These are phyloP conservation scores for Omphalotus guepiniiformis DNA, from an alignment of 768 basidiomycete genomes.

Conservation along the genomic window DNA sequence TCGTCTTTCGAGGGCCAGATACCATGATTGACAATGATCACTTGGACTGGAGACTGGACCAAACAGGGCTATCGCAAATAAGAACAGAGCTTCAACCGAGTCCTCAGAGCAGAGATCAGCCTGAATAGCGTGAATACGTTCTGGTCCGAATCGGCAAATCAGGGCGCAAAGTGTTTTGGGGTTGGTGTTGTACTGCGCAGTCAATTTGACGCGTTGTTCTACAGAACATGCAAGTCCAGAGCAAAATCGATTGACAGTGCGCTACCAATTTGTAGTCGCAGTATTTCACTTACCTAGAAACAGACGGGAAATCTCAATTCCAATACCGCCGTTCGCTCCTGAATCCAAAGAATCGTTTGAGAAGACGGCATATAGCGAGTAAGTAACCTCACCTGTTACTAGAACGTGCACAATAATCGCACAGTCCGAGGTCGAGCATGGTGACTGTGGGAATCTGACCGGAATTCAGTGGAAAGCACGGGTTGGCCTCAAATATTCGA, in stretches of 20 bases:
- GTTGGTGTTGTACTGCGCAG: slow-evolving; percentile 67
- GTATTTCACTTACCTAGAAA: slow-evolving; percentile 51
- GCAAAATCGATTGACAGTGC: no score
- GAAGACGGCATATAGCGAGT: background rate
- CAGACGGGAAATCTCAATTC: slow-evolving; percentile 51
- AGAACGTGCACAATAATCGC: slow-evolving; percentile 63
- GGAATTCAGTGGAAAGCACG: no score
- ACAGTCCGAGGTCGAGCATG: slow-evolving; percentile 45
- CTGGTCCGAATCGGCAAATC: slow-evolving; percentile 27
- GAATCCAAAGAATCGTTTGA: slow-evolving; percentile 8
- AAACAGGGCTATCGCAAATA: slow-evolving; percentile 31
- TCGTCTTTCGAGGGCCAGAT: slow-evolving; percentile 42
- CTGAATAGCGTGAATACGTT: slow-evolving; percentile 34
- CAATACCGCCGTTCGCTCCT: slow-evolving; percentile 78
- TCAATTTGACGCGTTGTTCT: slow-evolving; percentile 71
- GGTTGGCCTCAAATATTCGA: no score
- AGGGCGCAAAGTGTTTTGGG: slow-evolving; percentile 37
- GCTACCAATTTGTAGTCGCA: background rate
- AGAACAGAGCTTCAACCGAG: slow-evolving; percentile 49
- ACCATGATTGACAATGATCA: slow-evolving; percentile 61
- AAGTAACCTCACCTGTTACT: slow-evolving; percentile 73
- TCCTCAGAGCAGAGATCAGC: slow-evolving; percentile 58
- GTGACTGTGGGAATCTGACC: no score
- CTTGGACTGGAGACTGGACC: slow-evolving; percentile 54
- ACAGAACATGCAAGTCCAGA: no score